These are phyloP conservation scores for Rhodotorula graminis DNA, from an alignment of 768 basidiomycete species.

Conservation along the genomic window DNA sequence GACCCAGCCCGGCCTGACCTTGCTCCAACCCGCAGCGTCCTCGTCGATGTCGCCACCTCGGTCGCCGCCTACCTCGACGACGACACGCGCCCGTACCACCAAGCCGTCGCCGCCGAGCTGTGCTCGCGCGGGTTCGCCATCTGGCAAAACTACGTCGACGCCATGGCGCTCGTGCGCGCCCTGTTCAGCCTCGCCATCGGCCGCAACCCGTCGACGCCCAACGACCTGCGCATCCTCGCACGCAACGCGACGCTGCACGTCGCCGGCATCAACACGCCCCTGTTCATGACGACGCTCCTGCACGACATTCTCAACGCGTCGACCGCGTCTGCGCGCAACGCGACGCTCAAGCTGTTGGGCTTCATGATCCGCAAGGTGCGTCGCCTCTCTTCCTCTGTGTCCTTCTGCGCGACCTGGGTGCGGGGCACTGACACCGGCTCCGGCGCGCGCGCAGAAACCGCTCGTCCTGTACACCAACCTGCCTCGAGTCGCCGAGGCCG, in stretches of 20 bases:
- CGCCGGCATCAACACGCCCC: conserved; percentile 70
- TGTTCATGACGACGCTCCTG: conserved; percentile 91
- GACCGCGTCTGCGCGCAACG: conserved; percentile 70
- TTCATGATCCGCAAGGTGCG: conserved; percentile 76
- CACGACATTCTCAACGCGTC: conserved; percentile 74
- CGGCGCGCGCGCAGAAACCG: conserved; percentile 63
- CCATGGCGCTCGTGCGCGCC: conserved; percentile 77
- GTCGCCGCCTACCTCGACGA: conserved; percentile 72
- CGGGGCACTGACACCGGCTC: background rate
- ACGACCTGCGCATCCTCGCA: conserved; percentile 66
- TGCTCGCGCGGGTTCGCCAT: conserved; percentile 85
- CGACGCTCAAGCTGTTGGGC: conserved; percentile 86
- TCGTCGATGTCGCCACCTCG: conserved; percentile 80
- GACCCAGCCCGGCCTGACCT: background rate
- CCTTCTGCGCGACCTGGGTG: accelerated
- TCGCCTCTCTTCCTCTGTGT: no score
- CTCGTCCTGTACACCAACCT: conserved; percentile 76
- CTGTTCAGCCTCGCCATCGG: conserved; percentile 76
- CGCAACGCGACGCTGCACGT: conserved; percentile 78
- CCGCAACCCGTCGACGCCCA: conserved; percentile 57
- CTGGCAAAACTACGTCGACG: conserved; percentile 91
- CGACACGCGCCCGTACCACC: conserved; percentile 51
- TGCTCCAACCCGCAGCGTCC: conserved; percentile 53
- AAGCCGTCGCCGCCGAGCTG: conserved; percentile 75
- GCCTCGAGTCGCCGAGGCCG: conserved; percentile 82